phyloP scores from a whole-genome alignment of 257 asterid species.

The Asclepias syriaca region DNA sequence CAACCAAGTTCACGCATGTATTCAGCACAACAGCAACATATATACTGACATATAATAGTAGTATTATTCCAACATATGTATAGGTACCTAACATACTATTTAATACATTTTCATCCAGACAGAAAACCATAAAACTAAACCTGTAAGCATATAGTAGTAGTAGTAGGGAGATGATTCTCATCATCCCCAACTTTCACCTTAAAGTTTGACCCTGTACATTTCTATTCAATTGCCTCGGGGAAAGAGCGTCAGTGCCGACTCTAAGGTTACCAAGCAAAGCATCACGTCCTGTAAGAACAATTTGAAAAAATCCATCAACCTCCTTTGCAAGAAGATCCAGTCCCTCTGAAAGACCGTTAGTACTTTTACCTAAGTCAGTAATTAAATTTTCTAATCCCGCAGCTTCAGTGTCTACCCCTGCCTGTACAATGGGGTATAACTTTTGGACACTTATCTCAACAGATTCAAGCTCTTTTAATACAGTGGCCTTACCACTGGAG shows the following conservation, averaged over 20 bases:
- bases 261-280: conserved; percentile 74
- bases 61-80: not conserved
- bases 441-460: conserved; percentile 58
- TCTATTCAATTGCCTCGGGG: conserved; percentile 19
- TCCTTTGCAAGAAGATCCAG: conserved; percentile 66
- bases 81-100: conserved; percentile 13
- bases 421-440: conserved; percentile 48
- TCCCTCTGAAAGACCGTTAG: conserved; percentile 46
- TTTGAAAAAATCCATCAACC: conserved; percentile 64
- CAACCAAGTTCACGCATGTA: conserved; percentile 21
- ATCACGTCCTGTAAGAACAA: conserved; percentile 64
- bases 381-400: conserved; percentile 27
- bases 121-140: conserved; percentile 21
- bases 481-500: conserved; percentile 37
- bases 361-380: conserved; percentile 38
- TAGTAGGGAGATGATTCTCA: conserved; percentile 14
- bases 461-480: conserved; percentile 64
- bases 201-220: conserved; percentile 35
- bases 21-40: conserved; percentile 13
- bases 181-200: conserved; percentile 32
- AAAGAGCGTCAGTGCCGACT: conserved; percentile 34
- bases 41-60: conserved; percentile 7
- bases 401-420: conserved; percentile 38
- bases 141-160: conserved; percentile 14
- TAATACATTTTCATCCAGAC: conserved; percentile 18